Evolutionary conservation across 1,139 yeast species (phyloP).

Genomic region (Yamadazyma oceani): DNA sequence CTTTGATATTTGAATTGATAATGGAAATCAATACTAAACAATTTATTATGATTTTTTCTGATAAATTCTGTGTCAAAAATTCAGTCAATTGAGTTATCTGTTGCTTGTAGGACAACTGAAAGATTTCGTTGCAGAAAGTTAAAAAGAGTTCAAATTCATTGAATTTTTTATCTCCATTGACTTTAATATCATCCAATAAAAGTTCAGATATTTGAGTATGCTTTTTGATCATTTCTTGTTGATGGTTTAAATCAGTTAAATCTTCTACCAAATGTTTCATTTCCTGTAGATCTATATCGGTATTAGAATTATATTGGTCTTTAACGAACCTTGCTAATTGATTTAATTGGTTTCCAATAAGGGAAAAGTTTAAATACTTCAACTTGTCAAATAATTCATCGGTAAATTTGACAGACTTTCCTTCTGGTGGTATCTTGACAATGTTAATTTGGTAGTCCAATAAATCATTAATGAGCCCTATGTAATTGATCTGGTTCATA

Average conservation of each 20-base stretch:
- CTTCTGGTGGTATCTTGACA: conserved; percentile 33
- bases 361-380: conserved; percentile 72
- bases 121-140: conserved; percentile 72
- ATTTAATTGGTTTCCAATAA: conserved; percentile 74
- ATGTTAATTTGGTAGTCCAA: conserved; percentile 53
- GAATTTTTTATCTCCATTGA: conserved; percentile 16
- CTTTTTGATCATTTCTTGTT: conserved; percentile 67
- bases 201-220: conserved; percentile 79
- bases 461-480: conserved; percentile 78
- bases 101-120: conserved; percentile 56
- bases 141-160: conserved; percentile 53
- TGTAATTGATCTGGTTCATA: conserved; percentile 75
- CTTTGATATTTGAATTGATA: conserved; percentile 64
- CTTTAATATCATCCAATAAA: conserved; percentile 54
- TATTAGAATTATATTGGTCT: conserved; percentile 59
- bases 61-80: conserved; percentile 43
- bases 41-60: conserved; percentile 44
- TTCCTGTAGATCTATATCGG: conserved; percentile 49
- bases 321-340: conserved; percentile 71
- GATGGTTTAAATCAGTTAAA: conserved; percentile 63
- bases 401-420: conserved; percentile 21
- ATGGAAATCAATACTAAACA: conserved; percentile 55
- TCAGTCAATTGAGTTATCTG: conserved; percentile 49
- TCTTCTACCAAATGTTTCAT: conserved; percentile 72
- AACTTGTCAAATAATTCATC: conserved; percentile 45